Evolutionary conservation across 108 stramenopile genomes (phyloP), one percentile per base, ranked within the genome.

Genomic region (Skeletonema potamos): DNA sequence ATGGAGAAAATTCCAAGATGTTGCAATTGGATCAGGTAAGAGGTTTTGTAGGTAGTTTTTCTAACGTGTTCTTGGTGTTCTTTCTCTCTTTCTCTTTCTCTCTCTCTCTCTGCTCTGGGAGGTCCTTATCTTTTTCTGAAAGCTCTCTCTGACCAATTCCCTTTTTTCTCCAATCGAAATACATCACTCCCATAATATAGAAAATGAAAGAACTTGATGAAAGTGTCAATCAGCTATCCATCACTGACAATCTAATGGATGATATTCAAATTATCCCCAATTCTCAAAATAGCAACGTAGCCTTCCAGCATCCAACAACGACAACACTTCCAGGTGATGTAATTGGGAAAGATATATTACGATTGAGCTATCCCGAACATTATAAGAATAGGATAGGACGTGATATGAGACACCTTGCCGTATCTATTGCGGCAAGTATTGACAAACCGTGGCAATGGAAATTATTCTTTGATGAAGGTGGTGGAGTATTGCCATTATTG

Each of bases 401-500:
- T 12, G 91, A 92, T 65, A 88, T 87, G 86, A 69, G 88, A 30
- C 76, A 83, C 30, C 61, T 87, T 13, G 86, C 92, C 9, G 81
- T 91, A 1, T 83, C 84, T 7, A 82, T 91, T 51, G 86, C 88
- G 1, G 77, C 87, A 1, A 79, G 70, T 55, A 79, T 88, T 46
- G 86, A 89, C n/a, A 71, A 77, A 39, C 79, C 71, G 20, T 79
- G 66, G 63, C 85, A 91, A 51, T 93, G 87, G 86, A 73, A 72
- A 67, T 60, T 71, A 8, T 89, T 89, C 73, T 85, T 82, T 61
- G 67, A 84, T 12, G 86, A 93, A 80, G 73, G 73, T 5, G 92
- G 90, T 17, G 93, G 90, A 26, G 74, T 92, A 0, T 56, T 68
- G 27, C 90, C 89, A 9, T 66, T 94, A n/a, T 48, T 94, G n/a